Base-by-base conservation (phyloP, 1,284 basidiomycete species). In the Trametes hirsuta region DNA sequence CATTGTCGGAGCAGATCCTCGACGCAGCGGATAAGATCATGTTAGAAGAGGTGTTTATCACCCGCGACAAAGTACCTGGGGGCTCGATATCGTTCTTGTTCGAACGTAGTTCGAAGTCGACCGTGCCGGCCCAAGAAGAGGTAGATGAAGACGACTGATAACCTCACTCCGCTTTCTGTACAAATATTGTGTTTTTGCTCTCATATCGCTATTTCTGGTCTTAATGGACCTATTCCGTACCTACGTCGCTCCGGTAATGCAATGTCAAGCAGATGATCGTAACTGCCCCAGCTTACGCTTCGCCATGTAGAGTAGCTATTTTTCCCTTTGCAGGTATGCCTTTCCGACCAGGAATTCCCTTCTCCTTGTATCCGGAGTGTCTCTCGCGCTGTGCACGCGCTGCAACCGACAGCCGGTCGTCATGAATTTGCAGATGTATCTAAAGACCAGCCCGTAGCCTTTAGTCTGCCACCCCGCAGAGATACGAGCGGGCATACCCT, bases 61-160 rank as follows among this genome's bases (percentile, higher is more conserved):
- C 49, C 12, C 57, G 63, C 2, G 58, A 63, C 18, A 55, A 50
- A 35, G 39, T 63, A n/a, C 64, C 62, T 25, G 64, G 62, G 0
- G 64, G 64, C 1, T 59, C 64, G 9, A 46, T 65, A 15, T 63
- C 64, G 14, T 66, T 66, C 57, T 42, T 63, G n/a, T 63, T 66
- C 55, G 62, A 66, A 47, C 64, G 62, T 24, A 61, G 58, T 39
- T 57, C 64, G 10, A 65, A 62, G 50, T 44, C 48, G 35, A 35
- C 40, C 3, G 12, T 50, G 8, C 53, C 41, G 11, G 61, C 55
- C n/a, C 47, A 34, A 5, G 51, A 48, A 10, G 44, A 62, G 34
- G 48, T 50, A 4, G 57, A 59, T 14, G 44, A 59, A 25, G 57
- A 58, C 11, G 59, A 59, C 39, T 49, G 42, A 53, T 21, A 22